phyloP scores from a whole-genome alignment of 805 yeast species.

The Cyberlindnera galapagoensis region DNA sequence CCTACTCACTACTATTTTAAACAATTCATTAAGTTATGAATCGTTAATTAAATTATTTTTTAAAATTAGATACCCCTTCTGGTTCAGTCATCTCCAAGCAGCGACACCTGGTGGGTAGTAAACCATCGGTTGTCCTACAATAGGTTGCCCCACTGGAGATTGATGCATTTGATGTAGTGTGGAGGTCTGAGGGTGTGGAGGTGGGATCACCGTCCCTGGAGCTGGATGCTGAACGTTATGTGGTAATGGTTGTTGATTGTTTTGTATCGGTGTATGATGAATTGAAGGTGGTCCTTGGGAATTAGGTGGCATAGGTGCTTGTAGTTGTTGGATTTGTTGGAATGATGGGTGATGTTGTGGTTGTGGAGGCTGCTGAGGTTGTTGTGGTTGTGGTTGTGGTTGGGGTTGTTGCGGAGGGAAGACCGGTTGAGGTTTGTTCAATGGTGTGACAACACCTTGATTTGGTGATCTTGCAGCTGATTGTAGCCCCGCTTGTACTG shows the following conservation, averaged over 20 bases:
- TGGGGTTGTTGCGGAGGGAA: slow-evolving; percentile 2
- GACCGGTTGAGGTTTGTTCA: slow-evolving; percentile 1
- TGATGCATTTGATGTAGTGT: slow-evolving; percentile 1
- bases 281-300: slow-evolving; percentile 1
- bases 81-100: slow-evolving; percentile 10
- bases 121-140: slow-evolving; percentile 2
- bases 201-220: too few relatives aligned
- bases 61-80: neutral
- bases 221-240: too few relatives aligned
- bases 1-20: too few relatives aligned
- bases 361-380: slow-evolving; percentile 1
- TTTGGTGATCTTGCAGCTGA: too few relatives aligned
- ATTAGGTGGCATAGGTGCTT: slow-evolving; percentile 1
- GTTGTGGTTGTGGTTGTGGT: slow-evolving; percentile 2
- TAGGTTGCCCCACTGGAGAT: neutral
- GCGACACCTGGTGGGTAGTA: slow-evolving; percentile 10
- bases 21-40: too few relatives aligned
- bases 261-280: too few relatives aligned
- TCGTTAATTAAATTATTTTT: too few relatives aligned
- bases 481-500: too few relatives aligned
- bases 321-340: neutral
- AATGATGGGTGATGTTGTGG: neutral
- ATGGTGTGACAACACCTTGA: too few relatives aligned
- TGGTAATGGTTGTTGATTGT: too few relatives aligned
- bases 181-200: too few relatives aligned